Conservation (phyloP, 306 rosid genomes). For the Sicyos edulis region DNA sequence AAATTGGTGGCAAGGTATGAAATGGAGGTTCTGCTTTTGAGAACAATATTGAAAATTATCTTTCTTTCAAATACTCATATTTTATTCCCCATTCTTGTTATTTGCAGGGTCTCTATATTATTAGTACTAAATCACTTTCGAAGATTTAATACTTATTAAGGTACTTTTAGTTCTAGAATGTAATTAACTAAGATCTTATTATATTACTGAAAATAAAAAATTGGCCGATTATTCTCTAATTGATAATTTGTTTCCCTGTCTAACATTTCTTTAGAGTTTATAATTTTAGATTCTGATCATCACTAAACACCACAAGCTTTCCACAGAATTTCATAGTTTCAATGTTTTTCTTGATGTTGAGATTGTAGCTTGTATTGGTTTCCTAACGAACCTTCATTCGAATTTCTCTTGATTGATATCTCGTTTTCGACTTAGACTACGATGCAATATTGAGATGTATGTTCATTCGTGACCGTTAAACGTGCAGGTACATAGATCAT, state of each 20-base stretch:
- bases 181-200: neutral
- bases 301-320: neutral
- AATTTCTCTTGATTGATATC: neutral
- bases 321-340: neutral
- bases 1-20: constrained; percentile 90
- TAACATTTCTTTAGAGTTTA: too few species aligned
- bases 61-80: constrained; percentile 15
- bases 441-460: neutral
- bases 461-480: neutral
- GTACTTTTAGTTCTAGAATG: constrained; percentile 26
- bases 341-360: neutral
- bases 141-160: constrained; percentile 32
- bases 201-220: too few species aligned
- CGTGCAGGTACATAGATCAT: constrained; percentile 22
- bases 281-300: neutral
- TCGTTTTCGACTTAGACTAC: neutral
- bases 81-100: constrained; percentile 18
- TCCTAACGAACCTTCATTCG: too few species aligned
- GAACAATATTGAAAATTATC: neutral
- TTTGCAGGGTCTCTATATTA: constrained; percentile 73
- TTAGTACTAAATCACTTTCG: constrained; percentile 33
- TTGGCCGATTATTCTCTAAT: too few species aligned
- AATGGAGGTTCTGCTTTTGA: constrained; percentile 4
- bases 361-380: neutral
- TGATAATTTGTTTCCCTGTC: too few species aligned